Evolutionary conservation across 495 filamentous ascomycete genomes (phyloP), one percentile per base, ranked within the genome.

Genomic region (Xylaria longipes): DNA sequence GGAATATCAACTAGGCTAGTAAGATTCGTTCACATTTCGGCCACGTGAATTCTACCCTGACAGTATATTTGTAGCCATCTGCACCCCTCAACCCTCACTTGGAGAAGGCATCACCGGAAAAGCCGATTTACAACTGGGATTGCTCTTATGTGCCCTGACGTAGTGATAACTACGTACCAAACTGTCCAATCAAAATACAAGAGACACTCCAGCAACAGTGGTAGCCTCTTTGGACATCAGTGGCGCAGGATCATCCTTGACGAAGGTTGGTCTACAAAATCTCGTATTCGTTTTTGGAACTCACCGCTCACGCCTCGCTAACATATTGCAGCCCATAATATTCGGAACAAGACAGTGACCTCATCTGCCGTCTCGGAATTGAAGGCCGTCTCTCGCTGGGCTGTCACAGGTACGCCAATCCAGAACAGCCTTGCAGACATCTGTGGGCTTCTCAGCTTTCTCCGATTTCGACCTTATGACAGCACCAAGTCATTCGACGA

Each of bases 321-420:
- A 46, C 11, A 15, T 20, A 46, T 15, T 20, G 3, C 12, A 46
- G 43, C 43, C 3, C 43, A 46, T 46, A 46, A 15, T 46, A 46
- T 46, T 46, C 11, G 43, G 11, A 46, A 46, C 12, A 46, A 46
- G 11, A 46, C 43, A 9, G 11, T 9, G 3, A 46, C 43, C 11
- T 46, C 43, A 3, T 46, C 74, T 7, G 81, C 86, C 3, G 81
- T 96, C 0, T 88, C 83, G 63, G 83, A 78, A 60, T 79, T 97
- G 20, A 78, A 87, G 12, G 91, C 93, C 1, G 83, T 88, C 45
- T 91, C 91, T n/a, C 85, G 91, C 76, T 97, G 94, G 94, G 88
- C 88, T 0, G 78, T 97, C 20, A 93, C 93, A 0, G 92, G 92
- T 54, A 93, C 91, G 0, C 91, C 91, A 0, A 93, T 94, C 43